These are phyloP conservation scores for Exobasidium cylindrosporum DNA, from an alignment of 1,284 basidiomycete genomes.

Conservation along the genomic window DNA sequence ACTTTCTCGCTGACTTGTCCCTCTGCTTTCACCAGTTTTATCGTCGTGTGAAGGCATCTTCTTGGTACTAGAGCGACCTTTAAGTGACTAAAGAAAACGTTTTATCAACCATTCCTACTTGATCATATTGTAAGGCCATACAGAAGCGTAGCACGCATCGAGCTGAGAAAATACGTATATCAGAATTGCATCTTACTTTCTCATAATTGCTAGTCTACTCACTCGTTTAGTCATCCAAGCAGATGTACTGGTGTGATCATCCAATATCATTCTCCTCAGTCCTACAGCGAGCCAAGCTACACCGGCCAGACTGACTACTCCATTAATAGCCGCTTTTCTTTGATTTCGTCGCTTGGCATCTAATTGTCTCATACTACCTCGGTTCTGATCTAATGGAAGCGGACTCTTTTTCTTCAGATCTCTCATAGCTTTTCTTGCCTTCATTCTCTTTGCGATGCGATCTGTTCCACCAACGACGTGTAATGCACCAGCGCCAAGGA, in stretches of 20 bases:
- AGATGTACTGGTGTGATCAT: neutral
- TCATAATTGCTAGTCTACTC: neutral
- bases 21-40: too few species aligned
- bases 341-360: neutral
- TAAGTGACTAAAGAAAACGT: too few species aligned
- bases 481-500: constrained; percentile 24
- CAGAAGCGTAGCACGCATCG: constrained; percentile 10
- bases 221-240: neutral
- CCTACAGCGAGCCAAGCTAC: neutral
- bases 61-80: too few species aligned
- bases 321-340: neutral
- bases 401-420: neutral
- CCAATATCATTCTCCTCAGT: neutral
- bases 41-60: too few species aligned
- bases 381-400: neutral
- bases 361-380: neutral
- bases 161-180: neutral
- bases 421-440: constrained; percentile 1
- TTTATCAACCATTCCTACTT: neutral
- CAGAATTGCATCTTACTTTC: neutral
- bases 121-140: constrained; percentile 7
- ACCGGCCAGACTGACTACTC: neutral
- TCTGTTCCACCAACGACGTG: constrained; percentile 16
- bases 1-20: too few species aligned
- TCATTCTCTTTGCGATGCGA: constrained; percentile 5